Base-by-base conservation (phyloP, 106 monocot species). In the Allium sativum region DNA sequence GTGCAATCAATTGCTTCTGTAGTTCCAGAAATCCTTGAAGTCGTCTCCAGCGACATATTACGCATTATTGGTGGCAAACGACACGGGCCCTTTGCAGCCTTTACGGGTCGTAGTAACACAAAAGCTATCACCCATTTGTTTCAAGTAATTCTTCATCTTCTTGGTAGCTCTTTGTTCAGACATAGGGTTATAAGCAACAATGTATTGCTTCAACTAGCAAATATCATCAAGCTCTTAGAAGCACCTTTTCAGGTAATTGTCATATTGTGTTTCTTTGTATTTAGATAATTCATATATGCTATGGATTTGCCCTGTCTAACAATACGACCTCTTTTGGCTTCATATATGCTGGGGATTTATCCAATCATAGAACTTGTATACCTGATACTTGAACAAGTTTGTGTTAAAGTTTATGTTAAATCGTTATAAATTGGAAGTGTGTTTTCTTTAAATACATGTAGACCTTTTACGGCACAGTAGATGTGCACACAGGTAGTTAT, bases 91-190 rank as follows among this genome's bases (percentile, higher is more conserved):
- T 31, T 81, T 21, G 55, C 66, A 71, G 53, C 76, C 67, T 50
- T 82, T n/a, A 65, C 77, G 41, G 81, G 73, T 48, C 72, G 95
- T 55, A 68, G 61, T 53, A 87, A 87, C 62, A 70, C 79, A 46
- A 96, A 82, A 62, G 74, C 62, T 75, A 88, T 71, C 45, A 61
- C 75, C 48, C 79, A 82, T 76, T 62, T 85, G 22, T 91, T 91
- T 78, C 84, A 84, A 3, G 84, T 88, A 65, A 59, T 98, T 70
- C 76, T 98, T 65, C 92, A 98, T 78, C 91, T 98, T 74, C 82
- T 98, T 75, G 91, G 91, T 31, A 88, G 96, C 47, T 80, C 74
- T 41, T 77, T 68, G 44, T 91, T 91, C 65, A 98, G 85, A 64
- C 84, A 80, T 53, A 79, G 58, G 57, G 70, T 98, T 51, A 70